These are phyloP conservation scores for Musa troglodytarum DNA, from an alignment of 176 grass and related monocot species.

Conservation along the genomic window DNA sequence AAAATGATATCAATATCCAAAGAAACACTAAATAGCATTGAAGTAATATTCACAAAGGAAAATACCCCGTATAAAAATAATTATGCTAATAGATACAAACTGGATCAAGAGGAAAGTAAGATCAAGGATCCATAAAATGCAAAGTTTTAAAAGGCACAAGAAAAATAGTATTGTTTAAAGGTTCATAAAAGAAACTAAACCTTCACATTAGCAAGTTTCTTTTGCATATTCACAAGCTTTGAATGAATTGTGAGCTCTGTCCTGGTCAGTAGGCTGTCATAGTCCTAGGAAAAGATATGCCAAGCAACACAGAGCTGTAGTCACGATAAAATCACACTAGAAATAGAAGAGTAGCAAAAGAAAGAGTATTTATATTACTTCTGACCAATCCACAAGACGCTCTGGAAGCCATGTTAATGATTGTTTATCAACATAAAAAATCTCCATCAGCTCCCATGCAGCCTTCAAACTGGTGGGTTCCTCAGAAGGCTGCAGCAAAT, in stretches of 20 bases:
- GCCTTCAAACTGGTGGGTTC: slow-evolving; percentile 67
- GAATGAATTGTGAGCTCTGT: slow-evolving; percentile 38
- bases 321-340: background rate
- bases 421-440: slow-evolving; percentile 94
- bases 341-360: slow-evolving; percentile 9
- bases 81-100: slow-evolving; percentile 4
- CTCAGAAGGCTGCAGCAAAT: slow-evolving; percentile 34
- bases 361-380: slow-evolving; percentile 58
- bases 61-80: slow-evolving; percentile 26
- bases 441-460: slow-evolving; percentile 91
- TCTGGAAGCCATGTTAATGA: slow-evolving; percentile 82
- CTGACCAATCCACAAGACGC: slow-evolving; percentile 96
- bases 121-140: slow-evolving; percentile 5
- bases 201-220: slow-evolving; percentile 62
- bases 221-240: slow-evolving; percentile 58
- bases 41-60: slow-evolving; percentile 5
- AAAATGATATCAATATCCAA: background rate
- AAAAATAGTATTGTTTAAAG: background rate
- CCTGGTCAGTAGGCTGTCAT: slow-evolving; percentile 57
- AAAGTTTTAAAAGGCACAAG: background rate
- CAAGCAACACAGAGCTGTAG: background rate
- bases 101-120: slow-evolving; percentile 3
- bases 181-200: slow-evolving; percentile 29
- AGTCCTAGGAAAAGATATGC: slow-evolving; percentile 46
- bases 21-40: background rate